Base-by-base conservation (phyloP, 2,329 filamentous ascomycete genomes). In the Thielaviopsis ethacetica region DNA sequence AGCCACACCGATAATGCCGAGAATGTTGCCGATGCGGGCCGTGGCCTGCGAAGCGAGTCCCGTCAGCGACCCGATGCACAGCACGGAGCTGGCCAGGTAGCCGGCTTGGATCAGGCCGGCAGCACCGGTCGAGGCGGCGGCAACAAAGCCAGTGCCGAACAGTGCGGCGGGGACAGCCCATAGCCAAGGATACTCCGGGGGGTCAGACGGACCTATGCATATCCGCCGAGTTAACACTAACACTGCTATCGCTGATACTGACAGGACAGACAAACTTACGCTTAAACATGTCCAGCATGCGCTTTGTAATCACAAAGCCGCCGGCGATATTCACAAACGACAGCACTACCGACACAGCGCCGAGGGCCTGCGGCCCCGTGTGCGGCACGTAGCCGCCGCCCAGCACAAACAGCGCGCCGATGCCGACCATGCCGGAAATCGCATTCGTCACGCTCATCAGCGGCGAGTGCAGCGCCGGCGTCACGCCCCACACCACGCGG, bases 371-470 rank as follows among this genome's bases (percentile, higher is more conserved):
- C 0, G 89, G 89, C 5, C 94, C 75, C 0, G 88, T 94, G 65
- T 84, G 81, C 0, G 88, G 88, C 0, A 88, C 63, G 66, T 83
- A 85, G 24, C 88, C 88, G 30, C 89, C 89, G 13, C 89, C 90
- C 73, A 95, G 85, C 58, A 95, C 84, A 72, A 94, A 95, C 63
- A 95, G 77, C 13, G 90, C 89, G 59, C 89, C 90, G 62, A 95
- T 78, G 60, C 89, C 90, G 30, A 95, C 90, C 85, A 95, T 88
- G 58, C 81, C 88, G 34, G 88, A 93, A 65, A 95, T 95, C 27
- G 90, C 90, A 68, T 95, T 95, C 7, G 90, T 95, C 41, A 94
- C 89, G 64, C 86, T 91, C 90, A 95, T 95, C 5, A 95, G 73
- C 1, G 89, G 90, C 1, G 87, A 91, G 69, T 95, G 90, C 5